phyloP scores from a whole-genome alignment of 2,329 filamentous ascomycete genomes.

The Ceratocystis destructans region DNA sequence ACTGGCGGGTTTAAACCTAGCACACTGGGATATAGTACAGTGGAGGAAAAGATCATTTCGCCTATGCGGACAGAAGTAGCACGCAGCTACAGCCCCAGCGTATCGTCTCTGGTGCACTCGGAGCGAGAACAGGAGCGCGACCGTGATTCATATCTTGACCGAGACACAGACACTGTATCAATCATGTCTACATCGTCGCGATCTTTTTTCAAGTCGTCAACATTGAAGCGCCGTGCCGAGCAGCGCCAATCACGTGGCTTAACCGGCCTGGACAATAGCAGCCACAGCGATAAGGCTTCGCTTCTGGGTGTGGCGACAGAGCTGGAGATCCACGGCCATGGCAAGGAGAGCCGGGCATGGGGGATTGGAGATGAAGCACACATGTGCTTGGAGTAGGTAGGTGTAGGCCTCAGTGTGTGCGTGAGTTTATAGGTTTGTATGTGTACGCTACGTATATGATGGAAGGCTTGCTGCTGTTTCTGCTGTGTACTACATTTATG shows the following conservation, averaged over 20 bases:
- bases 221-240: conserved; percentile 30
- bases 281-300: conserved; percentile 31
- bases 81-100: conserved; percentile 6
- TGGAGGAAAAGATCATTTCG: conserved; percentile 29
- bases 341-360: conserved; percentile 49
- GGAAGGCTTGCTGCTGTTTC: background rate
- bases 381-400: conserved; percentile 59
- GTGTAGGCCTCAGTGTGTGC: background rate
- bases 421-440: background rate
- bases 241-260: conserved; percentile 29
- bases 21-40: conserved; percentile 27
- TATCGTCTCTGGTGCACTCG: conserved; percentile 10
- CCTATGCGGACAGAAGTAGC: conserved; percentile 22
- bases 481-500: background rate
- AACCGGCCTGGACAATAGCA: conserved; percentile 31
- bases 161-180: conserved; percentile 31
- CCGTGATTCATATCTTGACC: background rate
- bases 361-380: conserved; percentile 71
- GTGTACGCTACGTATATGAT: background rate
- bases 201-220: conserved; percentile 32
- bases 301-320: conserved; percentile 34
- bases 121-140: background rate
- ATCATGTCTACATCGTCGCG: conserved; percentile 36
- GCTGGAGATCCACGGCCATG: conserved; percentile 39
- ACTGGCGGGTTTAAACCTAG: conserved; percentile 15